Base-by-base conservation (phyloP, 1,284 basidiomycete genomes). In the Pseudozyma sp. region DNA sequence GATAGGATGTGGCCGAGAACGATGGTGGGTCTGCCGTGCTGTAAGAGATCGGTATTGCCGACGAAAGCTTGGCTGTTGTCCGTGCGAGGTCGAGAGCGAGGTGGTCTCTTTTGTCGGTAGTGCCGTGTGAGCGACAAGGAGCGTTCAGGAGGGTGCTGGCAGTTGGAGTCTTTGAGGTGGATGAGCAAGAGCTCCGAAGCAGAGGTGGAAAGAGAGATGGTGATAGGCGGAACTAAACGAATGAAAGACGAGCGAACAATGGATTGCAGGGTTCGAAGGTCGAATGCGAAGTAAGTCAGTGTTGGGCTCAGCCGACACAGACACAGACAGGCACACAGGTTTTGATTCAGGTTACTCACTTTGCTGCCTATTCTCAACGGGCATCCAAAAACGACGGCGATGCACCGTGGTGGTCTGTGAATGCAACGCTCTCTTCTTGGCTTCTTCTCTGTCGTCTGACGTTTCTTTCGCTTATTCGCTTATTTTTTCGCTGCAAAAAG, bases 381-480 rank as follows among this genome's bases (percentile, higher is more conserved):
- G 25, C 25, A 31, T 31, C 25, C 25, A 31, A 31, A 31, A 31
- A 31, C 6, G 25, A 31, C 25, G 25, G 25, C 25, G 3, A 31
- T 31, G 25, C 25, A 3, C 25, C 45, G 45, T 25, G 35, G 38
- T 54, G 52, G 52, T 54, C 52, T 54, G 42, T 54, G 52, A 34
- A 35, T 25, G 18, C 21, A n/a, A n/a, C n/a, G n/a, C 0, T 1
- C 3, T 6, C 1, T 11, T 48, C 5, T 4, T 44, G 16, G 43
- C 31, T 14, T 31, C 25, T 35, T 59, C 34, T 18, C 51, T 51
- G 50, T 60, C 58, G 58, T 31, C 52, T 61, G 52, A 61, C 52
- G 59, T 48, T 60, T 14, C 14, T 21, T 51, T 35, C 38, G 49
- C 49, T 49, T 49, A 16, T 38, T 49, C 44, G 51, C 51, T 52